These are phyloP conservation scores for Aspergillus caelatus DNA, from an alignment of 2,329 filamentous ascomycete species.

Conservation along the genomic window DNA sequence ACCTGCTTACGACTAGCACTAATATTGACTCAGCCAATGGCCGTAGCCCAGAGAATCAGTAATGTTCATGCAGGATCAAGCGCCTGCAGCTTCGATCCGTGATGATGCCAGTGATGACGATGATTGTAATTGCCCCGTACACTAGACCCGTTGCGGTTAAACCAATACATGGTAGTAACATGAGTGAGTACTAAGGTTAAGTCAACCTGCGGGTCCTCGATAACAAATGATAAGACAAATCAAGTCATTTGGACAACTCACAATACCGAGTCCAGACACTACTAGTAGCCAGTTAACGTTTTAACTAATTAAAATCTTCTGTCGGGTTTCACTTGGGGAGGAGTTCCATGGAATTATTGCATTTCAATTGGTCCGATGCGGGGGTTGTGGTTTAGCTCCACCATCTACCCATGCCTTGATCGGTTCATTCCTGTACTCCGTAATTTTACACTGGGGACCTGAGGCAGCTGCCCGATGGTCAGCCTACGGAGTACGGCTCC, in stretches of 20 bases:
- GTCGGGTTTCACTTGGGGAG: background rate
- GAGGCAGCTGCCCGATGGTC: constrained; percentile 5
- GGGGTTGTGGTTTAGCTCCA: background rate
- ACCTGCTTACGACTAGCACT: background rate
- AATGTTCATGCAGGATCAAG: background rate
- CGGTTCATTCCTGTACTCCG: background rate
- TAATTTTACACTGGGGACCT: constrained; percentile 1
- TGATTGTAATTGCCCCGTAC: background rate
- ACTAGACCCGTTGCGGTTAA: constrained; percentile 2
- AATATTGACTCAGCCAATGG: background rate
- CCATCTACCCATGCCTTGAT: background rate
- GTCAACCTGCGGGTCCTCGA: background rate
- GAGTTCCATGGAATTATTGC: background rate
- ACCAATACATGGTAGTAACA: background rate
- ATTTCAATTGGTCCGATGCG: background rate
- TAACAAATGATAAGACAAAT: background rate
- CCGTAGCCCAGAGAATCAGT: background rate
- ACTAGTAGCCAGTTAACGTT: background rate
- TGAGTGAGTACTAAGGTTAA: background rate
- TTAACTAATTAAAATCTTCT: background rate
- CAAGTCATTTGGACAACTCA: background rate
- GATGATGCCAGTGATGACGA: background rate
- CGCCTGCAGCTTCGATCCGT: background rate
- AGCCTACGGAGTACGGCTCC: constrained; percentile 1
- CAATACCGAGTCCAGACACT: background rate